Evolutionary conservation across 2,329 filamentous ascomycete species (phyloP).

Genomic region (Xenosphaeropsis pyriputrescens): DNA sequence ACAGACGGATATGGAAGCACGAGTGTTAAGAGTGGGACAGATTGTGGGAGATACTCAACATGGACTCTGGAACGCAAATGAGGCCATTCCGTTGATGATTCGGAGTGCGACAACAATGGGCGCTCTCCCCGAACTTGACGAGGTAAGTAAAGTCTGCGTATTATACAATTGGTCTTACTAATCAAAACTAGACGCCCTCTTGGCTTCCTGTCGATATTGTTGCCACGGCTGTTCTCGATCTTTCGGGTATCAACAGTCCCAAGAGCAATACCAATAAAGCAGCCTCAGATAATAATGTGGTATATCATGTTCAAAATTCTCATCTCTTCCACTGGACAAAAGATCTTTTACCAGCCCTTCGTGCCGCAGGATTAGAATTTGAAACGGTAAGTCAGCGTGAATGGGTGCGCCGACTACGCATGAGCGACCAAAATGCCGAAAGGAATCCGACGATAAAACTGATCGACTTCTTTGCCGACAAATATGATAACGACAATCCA

Average conservation of each 20-base stretch:
- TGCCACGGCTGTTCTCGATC: slow-evolving; percentile 24
- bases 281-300: slow-evolving; percentile 12
- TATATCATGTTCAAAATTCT: slow-evolving; percentile 38
- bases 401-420: slow-evolving; percentile 28
- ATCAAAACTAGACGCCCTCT: slow-evolving; percentile 15
- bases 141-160: slow-evolving; percentile 12
- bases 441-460: slow-evolving; percentile 37
- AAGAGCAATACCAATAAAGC: slow-evolving; percentile 1
- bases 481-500: slow-evolving; percentile 30
- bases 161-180: not conserved
- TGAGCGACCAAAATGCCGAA: slow-evolving; percentile 29
- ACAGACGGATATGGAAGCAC: slow-evolving; percentile 16
- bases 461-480: slow-evolving; percentile 31
- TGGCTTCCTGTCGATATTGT: slow-evolving; percentile 32
- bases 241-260: slow-evolving; percentile 15
- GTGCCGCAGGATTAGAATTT: slow-evolving; percentile 27
- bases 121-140: slow-evolving; percentile 27
- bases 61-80: slow-evolving; percentile 35
- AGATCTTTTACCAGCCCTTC: slow-evolving; percentile 34
- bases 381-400: slow-evolving; percentile 25
- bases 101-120: slow-evolving; percentile 27
- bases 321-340: slow-evolving; percentile 29
- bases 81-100: slow-evolving; percentile 37
- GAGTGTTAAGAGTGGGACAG: slow-evolving; percentile 32
- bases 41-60: slow-evolving; percentile 29